Evolutionary conservation across 495 filamentous ascomycete species (phyloP), one percentile per base, ranked within the genome.

Genomic region (Neurospora pannonica): DNA sequence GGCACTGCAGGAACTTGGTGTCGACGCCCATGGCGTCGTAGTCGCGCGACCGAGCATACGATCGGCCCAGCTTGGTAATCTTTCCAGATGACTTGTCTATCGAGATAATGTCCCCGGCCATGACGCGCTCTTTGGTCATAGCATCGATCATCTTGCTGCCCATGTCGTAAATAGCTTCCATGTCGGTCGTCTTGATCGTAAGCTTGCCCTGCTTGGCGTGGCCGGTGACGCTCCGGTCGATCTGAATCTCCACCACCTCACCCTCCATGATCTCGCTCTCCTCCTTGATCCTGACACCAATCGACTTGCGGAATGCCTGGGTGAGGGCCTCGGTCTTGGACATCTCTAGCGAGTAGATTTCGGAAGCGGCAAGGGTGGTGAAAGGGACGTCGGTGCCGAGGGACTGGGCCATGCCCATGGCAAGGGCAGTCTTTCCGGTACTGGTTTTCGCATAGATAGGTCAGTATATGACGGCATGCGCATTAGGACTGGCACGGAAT

Each of bases 91-190:
- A 93, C 85, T 98, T 98, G 83, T 99, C 97, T 79, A 99, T 98
- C 62, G 92, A 95, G 74, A 99, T 98, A 73, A 99, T 92, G 82
- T 99, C 96, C 74, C 96, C 96, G 8, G 97, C 97, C 89, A 97
- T 97, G 62, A 99, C 93, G 72, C 95, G 94, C 85, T 99, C 96
- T 83, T 98, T 98, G 74, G 93, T 97, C 92, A 99, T 97, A 48
- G 94, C 92, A 78, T 99, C 97, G 76, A 99, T 98, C 97, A 98
- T 98, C 84, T 98, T 98, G 72, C 91, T 94, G 48, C 96, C 96
- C 93, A 99, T 96, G 77, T 99, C 96, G 87, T 98, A 99, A 77
- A 98, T 93, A 24, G 96, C 97, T 84, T 99, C 96, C 96, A 99
- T 99, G 80, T 99, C 97, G 77, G 95, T 97, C 24, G 96, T 99